Base-by-base conservation (phyloP, 2,329 filamentous ascomycete genomes). In the Waltergamsia citrina region DNA sequence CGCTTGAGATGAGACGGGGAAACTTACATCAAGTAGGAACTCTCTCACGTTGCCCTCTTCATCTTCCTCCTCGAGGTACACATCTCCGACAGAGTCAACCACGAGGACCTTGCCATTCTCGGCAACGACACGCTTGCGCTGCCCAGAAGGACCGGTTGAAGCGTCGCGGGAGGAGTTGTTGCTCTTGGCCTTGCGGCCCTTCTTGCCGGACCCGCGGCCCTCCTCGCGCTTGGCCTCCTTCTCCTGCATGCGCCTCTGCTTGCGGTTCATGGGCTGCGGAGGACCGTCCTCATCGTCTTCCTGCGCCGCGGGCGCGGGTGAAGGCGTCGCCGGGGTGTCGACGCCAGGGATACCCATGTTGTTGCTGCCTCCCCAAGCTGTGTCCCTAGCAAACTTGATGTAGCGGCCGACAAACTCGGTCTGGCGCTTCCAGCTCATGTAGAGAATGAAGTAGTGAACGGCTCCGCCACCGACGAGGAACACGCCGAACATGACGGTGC, bases 51-150 rank as follows among this genome's bases (percentile, higher is more conserved):
- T 77, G 34, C 92, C 92, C 17, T 95, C 85, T 45, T 88, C 87
- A 33, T 86, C 85, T 48, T 85, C 74, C 52, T 94, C 85, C 59
- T 96, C 88, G n/a, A 98, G 68, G 52, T 85, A 98, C 10, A 98
- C 92, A 47, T 95, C 87, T 19, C 92, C 92, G 8, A 81, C 67
- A 1, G 85, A 85, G 59, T 98, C 90, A 4, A 98, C 92, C 36
- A 98, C 81, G 24, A 98, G 67, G 1, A 94, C 71, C 66, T 96
- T 98, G 45, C 92, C 92, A 49, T 98, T 98, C 66, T 94, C 83
- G 3, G 88, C 90, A 18, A 88, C 76, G 12, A 96, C 85, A 23
- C 85, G 74, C 69, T 90, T 94, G 62, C 85, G 85, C 22, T 81
- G 70, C 15, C 88, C 87, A 24, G 78, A 73, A 2, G 85, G 76